A percentile compares a stretch with the other conserved stretches of the same genome.
Conservation (phyloP, 768 basidiomycete genomes). For the Suillus fuscotomentosus region DNA sequence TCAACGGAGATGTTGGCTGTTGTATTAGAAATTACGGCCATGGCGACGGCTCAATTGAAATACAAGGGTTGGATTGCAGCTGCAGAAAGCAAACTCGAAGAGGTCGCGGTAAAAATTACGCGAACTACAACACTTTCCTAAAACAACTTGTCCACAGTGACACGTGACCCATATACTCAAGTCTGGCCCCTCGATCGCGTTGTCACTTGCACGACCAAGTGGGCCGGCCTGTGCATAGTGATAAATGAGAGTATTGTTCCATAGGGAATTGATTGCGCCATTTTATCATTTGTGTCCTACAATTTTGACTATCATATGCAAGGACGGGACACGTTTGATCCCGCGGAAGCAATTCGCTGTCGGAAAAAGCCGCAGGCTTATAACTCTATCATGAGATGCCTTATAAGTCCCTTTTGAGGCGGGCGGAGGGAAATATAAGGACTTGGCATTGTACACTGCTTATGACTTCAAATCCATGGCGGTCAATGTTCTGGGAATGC, state of each 20-base stretch:
- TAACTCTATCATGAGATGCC: too few species aligned
- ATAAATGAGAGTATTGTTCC: neutral
- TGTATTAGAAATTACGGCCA: neutral
- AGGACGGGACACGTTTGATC: too few species aligned
- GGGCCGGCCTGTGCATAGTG: neutral
- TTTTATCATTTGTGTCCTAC: neutral
- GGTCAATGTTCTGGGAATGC: too few species aligned
- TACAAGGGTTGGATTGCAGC: neutral
- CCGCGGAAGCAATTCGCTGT: too few species aligned
- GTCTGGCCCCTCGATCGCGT: too few species aligned
- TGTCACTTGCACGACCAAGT: too few species aligned
- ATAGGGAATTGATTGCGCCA: neutral
- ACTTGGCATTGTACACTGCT: too few species aligned
- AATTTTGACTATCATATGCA: too few species aligned
- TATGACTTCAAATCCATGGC: too few species aligned
- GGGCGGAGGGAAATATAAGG: too few species aligned
- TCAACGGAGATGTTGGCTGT: neutral
- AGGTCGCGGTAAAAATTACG: neutral
- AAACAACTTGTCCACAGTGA: neutral
- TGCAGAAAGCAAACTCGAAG: neutral
- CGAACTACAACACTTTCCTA: constrained; percentile 1
- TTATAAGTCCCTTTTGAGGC: too few species aligned
- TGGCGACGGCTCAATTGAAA: neutral
- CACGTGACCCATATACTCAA: neutral
- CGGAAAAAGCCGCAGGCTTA: too few species aligned